Percentiles rank a stretch among this genome's conserved stretches.
phyloP scores from a whole-genome alignment of 1,139 yeast species.

The Barnettozyma hawaiiensis region DNA sequence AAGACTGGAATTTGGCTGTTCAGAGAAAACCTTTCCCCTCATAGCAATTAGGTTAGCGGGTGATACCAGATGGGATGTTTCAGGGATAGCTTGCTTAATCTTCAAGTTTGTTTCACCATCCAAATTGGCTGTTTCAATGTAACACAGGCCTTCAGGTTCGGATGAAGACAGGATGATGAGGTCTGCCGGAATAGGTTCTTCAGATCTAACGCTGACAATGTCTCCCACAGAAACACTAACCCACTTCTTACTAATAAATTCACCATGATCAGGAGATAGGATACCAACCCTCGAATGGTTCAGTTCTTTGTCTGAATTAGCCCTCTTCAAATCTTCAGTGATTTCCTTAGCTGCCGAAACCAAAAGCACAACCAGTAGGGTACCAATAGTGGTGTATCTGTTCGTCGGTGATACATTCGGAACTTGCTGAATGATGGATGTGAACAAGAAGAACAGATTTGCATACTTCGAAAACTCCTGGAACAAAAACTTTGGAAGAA shows the following conservation, averaged over 20 bases:
- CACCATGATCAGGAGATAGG: conserved; percentile 53
- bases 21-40: conserved; percentile 63
- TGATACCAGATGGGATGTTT: conserved; percentile 69
- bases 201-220: conserved; percentile 75
- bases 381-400: conserved; percentile 91
- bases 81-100: conserved; percentile 81
- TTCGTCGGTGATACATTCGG: conserved; percentile 97
- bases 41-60: conserved; percentile 54
- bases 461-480: conserved; percentile 98
- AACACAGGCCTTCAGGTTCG: conserved; percentile 97
- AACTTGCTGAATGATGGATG: conserved; percentile 93
- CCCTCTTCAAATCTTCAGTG: conserved; percentile 85
- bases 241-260: conserved; percentile 71
- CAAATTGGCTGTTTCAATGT: conserved; percentile 93
- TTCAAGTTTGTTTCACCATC: conserved; percentile 98
- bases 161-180: conserved; percentile 78
- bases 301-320: conserved; percentile 81
- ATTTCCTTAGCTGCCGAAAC: conserved; percentile 93
- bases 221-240: conserved; percentile 88
- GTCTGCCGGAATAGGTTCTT: conserved; percentile 95
- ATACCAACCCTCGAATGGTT: conserved; percentile 76
- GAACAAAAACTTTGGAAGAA: conserved; percentile 86
- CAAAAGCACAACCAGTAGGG: conserved; percentile 71
- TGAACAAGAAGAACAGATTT: conserved; percentile 85
- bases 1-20: conserved; percentile 89